Base-by-base conservation (phyloP, 2,329 filamentous ascomycete genomes). In the Aspergillus vadensis region DNA sequence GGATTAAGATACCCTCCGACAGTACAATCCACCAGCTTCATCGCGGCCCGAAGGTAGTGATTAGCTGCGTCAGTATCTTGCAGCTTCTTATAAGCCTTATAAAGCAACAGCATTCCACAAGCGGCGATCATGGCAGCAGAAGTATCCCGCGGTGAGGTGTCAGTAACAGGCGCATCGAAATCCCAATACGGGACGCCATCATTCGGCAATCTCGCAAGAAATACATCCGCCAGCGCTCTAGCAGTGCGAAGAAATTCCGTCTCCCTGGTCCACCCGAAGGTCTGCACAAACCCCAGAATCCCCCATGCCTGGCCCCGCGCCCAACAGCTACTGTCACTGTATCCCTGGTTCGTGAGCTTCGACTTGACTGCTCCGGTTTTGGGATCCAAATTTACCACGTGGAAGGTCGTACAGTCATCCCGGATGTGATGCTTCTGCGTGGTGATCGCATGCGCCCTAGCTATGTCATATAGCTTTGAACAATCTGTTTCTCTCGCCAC, bases 181-280 rank as follows among this genome's bases (percentile, higher is more conserved):
- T 84, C 82, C 82, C 81, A 84, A 2, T 76, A 73, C 0, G 82
- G 81, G 0, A 83, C 77, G 0, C 72, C 67, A 15, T 74, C 74
- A 2, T 70, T 69, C 0, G 76, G 72, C 17, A 84, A 67, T 0
- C 79, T 69, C 0, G 67, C 53, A 2, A 83, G 63, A 61, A 84
- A 84, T 59, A 80, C 81, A 30, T 81, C 72, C 0, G 80, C 81
- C 41, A 80, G 70, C 0, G 76, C 76, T 4, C 77, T 75, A 0
- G 82, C 77, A 2, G 81, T 81, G 0, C 74, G 64, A 9, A 72
- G 49, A 67, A 79, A 66, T 61, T 68, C 9, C 3, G 2, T 3
- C 3, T 69, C 57, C 5, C 47, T 2, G 9, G 68, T 69, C 78
- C 78, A 80, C 15, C 63, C 65, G 53, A 77, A 81, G 0, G 77